These are phyloP conservation scores for Phaeoacremonium minimum DNA, from an alignment of 2,329 filamentous ascomycete species.

Conservation along the genomic window DNA sequence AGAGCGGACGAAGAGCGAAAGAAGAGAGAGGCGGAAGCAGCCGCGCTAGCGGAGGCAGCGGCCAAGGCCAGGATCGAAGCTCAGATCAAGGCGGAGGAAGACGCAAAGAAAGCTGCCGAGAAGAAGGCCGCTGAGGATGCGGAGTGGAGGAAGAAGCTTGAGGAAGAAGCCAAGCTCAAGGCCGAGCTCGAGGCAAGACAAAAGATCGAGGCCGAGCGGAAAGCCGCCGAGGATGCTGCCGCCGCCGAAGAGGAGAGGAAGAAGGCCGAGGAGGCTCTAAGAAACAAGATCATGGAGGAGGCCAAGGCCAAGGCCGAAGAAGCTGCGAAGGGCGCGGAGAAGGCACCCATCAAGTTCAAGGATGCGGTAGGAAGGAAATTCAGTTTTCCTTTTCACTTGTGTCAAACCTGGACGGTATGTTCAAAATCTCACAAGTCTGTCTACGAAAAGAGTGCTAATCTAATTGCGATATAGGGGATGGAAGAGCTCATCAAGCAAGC, in stretches of 20 bases:
- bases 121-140: constrained; percentile 24
- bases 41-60: constrained; percentile 37
- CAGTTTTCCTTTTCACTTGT: constrained; percentile 83
- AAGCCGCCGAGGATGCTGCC: constrained; percentile 34
- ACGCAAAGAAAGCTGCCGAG: constrained; percentile 21
- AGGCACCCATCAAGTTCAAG: constrained; percentile 81
- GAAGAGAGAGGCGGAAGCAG: constrained; percentile 38
- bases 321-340: constrained; percentile 43
- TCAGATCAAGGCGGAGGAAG: constrained; percentile 27
- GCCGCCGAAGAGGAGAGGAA: constrained; percentile 26
- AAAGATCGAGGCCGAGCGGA: constrained; percentile 42
- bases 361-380: constrained; percentile 90
- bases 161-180: constrained; percentile 36
- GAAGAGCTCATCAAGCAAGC: constrained; percentile 82
- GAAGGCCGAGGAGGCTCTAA: constrained; percentile 33
- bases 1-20: constrained; percentile 36
- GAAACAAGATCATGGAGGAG: constrained; percentile 32
- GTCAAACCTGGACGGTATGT: constrained; percentile 77
- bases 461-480: constrained; percentile 58
- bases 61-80: constrained; percentile 34
- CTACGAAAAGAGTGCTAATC: not conserved
- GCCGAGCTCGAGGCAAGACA: constrained; percentile 35
- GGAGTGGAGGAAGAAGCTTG: constrained; percentile 40
- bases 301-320: constrained; percentile 27
- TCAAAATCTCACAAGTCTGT: constrained; percentile 1